Conservation (phyloP, 2,329 filamentous ascomycete genomes). For the Pseudogymnoascus sp. region DNA sequence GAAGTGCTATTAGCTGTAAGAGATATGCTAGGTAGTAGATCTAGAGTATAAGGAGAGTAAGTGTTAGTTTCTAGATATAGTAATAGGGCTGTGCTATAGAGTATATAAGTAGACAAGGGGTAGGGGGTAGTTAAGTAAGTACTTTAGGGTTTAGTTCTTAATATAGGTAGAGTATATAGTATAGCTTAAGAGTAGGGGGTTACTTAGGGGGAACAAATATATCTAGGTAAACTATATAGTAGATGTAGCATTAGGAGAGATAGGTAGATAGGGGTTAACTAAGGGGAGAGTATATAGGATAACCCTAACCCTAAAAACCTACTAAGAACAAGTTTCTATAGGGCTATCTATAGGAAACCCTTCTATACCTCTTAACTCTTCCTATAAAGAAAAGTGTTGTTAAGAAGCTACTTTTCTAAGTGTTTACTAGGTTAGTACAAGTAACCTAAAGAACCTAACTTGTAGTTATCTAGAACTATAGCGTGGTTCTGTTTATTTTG, state of each 20-base stretch:
- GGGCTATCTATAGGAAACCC: no score
- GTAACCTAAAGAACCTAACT: no score
- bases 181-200: neutral
- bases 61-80: neutral
- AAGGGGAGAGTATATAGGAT: no score
- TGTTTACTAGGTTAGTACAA: no score
- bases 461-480: no score
- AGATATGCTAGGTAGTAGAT: neutral
- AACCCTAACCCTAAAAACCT: no score
- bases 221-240: neutral
- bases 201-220: neutral
- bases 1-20: constrained; percentile 8
- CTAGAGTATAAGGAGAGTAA: neutral
- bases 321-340: no score
- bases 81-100: neutral
- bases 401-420: no score
- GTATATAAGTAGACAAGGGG: neutral
- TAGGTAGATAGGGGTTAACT: neutral
- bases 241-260: neutral
- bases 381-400: no score
- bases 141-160: neutral
- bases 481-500: no score
- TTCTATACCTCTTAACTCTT: no score
- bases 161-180: constrained; percentile 1
- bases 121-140: neutral